These are phyloP conservation scores for Chaetomium strumarium DNA, from an alignment of 2,329 filamentous ascomycete genomes.

Conservation along the genomic window DNA sequence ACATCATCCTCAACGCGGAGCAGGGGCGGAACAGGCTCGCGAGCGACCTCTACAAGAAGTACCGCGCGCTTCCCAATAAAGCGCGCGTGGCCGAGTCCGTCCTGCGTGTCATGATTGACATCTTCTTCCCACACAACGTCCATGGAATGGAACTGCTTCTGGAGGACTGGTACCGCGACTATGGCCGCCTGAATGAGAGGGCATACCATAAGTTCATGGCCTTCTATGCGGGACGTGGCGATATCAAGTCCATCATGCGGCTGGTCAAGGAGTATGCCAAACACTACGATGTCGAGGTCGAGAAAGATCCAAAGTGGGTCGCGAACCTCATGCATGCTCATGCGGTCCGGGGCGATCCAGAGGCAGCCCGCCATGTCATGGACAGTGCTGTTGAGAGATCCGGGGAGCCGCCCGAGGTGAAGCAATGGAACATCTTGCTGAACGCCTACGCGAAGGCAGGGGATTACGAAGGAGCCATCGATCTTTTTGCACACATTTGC, in stretches of 20 bases:
- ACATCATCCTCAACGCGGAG: constrained; percentile 33
- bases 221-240: constrained; percentile 44
- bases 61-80: constrained; percentile 36
- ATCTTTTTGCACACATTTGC: constrained; percentile 56
- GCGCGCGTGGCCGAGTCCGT: constrained; percentile 34
- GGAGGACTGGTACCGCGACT: constrained; percentile 42
- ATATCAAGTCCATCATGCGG: constrained; percentile 39
- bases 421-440: constrained; percentile 72
- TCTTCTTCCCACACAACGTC: constrained; percentile 34
- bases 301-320: constrained; percentile 35
- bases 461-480: constrained; percentile 61
- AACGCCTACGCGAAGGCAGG: constrained; percentile 61
- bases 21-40: constrained; percentile 30
- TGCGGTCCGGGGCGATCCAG: constrained; percentile 60
- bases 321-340: constrained; percentile 65
- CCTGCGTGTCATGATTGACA: constrained; percentile 41
- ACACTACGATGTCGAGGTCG: constrained; percentile 25
- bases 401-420: constrained; percentile 48
- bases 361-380: constrained; percentile 55
- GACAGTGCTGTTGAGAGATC: constrained; percentile 50
- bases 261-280: constrained; percentile 41
- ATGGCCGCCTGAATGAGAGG: constrained; percentile 36
- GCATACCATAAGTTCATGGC: constrained; percentile 45
- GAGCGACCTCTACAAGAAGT: constrained; percentile 40
- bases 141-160: constrained; percentile 41